phyloP scores from a whole-genome alignment of 148 eudicot genomes.

The Nyssa sinensis region DNA sequence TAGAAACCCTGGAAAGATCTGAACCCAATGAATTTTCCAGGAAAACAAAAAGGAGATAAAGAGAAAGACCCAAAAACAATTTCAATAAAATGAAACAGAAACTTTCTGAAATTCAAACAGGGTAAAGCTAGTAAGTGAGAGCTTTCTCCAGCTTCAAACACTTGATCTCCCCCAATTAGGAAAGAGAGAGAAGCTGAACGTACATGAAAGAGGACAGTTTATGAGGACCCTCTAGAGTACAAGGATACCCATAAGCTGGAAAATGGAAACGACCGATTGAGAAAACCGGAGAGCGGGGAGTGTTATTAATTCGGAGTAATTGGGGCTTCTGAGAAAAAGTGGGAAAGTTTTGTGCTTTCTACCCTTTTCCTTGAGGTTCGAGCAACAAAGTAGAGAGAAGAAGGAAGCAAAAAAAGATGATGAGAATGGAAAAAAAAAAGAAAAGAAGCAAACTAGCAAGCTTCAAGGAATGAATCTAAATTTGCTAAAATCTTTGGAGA shows the following conservation, averaged over 20 bases:
- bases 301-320: slow-evolving; percentile 2
- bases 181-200: slow-evolving; percentile 20
- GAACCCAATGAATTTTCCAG: slow-evolving; percentile 18
- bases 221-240: slow-evolving; percentile 6
- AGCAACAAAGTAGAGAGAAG: slow-evolving; percentile 15
- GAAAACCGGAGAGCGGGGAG: slow-evolving; percentile 20
- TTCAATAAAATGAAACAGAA: neutral
- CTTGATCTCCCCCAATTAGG: slow-evolving; percentile 4
- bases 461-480: slow-evolving; percentile 59
- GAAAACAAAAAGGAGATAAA: slow-evolving; percentile 4
- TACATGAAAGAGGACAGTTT: neutral
- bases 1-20: slow-evolving; percentile 25
- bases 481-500: slow-evolving; percentile 31
- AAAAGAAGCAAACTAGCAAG: slow-evolving; percentile 37
- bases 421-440: slow-evolving; percentile 18
- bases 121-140: slow-evolving; percentile 13
- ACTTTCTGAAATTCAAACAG: slow-evolving; percentile 17
- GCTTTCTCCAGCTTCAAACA: slow-evolving; percentile 8
- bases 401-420: slow-evolving; percentile 18
- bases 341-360: slow-evolving; percentile 17
- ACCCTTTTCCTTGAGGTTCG: slow-evolving; percentile 25
- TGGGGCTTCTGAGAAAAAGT: neutral
- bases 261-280: slow-evolving; percentile 28
- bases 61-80: slow-evolving; percentile 7
- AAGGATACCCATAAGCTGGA: slow-evolving; percentile 28